Evolutionary conservation across 306 rosid genomes (phyloP).

Genomic region (Pterocarpus santalinus): DNA sequence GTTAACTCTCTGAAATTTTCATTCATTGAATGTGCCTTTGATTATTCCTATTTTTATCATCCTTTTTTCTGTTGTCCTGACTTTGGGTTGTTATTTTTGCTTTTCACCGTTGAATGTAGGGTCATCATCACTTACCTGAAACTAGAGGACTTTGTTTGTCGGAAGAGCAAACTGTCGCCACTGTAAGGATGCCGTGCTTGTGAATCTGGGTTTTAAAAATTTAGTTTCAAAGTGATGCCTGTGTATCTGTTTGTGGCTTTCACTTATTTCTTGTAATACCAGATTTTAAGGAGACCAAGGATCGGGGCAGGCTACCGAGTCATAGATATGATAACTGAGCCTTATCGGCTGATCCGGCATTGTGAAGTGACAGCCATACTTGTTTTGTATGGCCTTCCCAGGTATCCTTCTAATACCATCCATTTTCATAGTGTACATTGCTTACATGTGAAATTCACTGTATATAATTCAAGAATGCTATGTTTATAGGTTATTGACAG

Average conservation of each 20-base stretch:
- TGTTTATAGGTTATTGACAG: conserved; percentile 81
- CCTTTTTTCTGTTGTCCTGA: conserved; percentile 20
- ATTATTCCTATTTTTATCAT: neutral
- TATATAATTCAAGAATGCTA: conserved; percentile 42
- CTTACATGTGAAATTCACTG: conserved; percentile 27
- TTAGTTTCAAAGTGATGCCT: neutral
- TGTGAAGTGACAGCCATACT: conserved; percentile 99
- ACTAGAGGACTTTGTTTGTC: conserved; percentile 99
- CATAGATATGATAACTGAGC: conserved; percentile 92
- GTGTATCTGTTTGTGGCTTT: conserved; percentile 18
- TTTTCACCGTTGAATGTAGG: conserved; percentile 55
- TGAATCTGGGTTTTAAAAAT: conserved; percentile 6
- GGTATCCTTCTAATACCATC: conserved; percentile 58
- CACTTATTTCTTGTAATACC: conserved; percentile 36
- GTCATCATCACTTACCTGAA: conserved; percentile 97
- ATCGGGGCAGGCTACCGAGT: conserved; percentile 81
- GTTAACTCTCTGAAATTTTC: neutral
- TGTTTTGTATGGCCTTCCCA: conserved; percentile 93
- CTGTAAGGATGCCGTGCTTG: conserved; percentile 61
- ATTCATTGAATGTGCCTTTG: conserved; percentile 9
- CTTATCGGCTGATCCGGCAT: conserved; percentile 75
- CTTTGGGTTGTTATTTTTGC: conserved; percentile 25
- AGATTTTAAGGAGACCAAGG: conserved; percentile 87
- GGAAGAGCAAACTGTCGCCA: conserved; percentile 92
- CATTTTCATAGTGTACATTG: neutral